These are phyloP conservation scores for Scutellaria galericulata DNA, from an alignment of 257 asterid species.

Conservation along the genomic window DNA sequence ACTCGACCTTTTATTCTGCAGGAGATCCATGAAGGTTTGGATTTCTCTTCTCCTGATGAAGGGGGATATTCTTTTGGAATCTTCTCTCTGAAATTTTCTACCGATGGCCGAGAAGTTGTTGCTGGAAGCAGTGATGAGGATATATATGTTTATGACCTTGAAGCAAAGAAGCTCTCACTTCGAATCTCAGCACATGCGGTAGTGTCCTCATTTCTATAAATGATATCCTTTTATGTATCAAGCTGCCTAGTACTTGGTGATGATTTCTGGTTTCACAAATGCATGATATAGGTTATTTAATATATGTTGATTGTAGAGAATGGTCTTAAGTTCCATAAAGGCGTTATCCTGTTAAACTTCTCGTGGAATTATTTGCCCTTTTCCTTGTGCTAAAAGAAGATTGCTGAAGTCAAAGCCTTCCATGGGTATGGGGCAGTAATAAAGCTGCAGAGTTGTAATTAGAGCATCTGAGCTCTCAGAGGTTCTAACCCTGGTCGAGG, in stretches of 20 bases:
- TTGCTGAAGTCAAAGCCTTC: no score
- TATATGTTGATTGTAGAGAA: background rate
- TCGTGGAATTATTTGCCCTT: no score
- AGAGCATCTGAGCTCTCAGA: no score
- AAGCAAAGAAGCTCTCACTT: conserved; percentile 70
- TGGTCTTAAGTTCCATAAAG: background rate
- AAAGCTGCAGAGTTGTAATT: no score
- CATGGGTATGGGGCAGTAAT: no score
- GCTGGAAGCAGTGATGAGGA: conserved; percentile 88
- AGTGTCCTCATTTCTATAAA: conserved; percentile 27
- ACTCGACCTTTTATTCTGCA: conserved; percentile 37
- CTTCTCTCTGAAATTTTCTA: conserved; percentile 80
- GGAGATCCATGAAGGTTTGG: conserved; percentile 87
- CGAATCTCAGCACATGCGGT: conserved; percentile 77
- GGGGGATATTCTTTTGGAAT: conserved; percentile 73
- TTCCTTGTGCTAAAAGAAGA: no score
- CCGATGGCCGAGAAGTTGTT: conserved; percentile 85
- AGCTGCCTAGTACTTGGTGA: background rate
- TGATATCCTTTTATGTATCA: background rate
- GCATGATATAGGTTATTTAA: background rate
- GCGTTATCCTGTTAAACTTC: background rate
- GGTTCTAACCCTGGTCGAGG: no score
- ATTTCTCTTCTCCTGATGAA: conserved; percentile 57
- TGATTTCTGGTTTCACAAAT: no score
- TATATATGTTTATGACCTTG: conserved; percentile 86